phyloP scores from a whole-genome alignment of 768 basidiomycete species.

The Ramaria rubella region DNA sequence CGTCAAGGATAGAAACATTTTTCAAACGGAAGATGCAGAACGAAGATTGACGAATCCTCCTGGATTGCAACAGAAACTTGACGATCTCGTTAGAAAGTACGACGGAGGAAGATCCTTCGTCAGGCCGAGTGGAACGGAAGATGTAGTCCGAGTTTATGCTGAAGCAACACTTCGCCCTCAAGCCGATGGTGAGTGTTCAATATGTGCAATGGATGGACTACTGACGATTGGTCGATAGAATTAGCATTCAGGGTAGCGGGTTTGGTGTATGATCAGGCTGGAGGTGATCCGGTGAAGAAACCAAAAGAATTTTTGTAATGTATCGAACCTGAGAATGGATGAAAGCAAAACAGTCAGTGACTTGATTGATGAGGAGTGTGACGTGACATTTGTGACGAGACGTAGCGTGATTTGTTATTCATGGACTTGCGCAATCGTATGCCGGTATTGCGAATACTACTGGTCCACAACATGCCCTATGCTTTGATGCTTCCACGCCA shows the following conservation, averaged over 20 bases:
- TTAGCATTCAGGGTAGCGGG: constrained; percentile 83
- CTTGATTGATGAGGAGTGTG: too few relatives aligned
- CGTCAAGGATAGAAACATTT: constrained; percentile 72
- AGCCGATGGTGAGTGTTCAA: constrained; percentile 66
- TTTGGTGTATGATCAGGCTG: constrained; percentile 75
- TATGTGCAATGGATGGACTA: not conserved
- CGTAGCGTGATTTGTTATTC: not conserved
- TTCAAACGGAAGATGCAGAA: constrained; percentile 92
- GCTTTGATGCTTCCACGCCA: not conserved
- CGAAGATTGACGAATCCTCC: constrained; percentile 74
- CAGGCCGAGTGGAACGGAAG: constrained; percentile 94
- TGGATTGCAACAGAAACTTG: constrained; percentile 75
- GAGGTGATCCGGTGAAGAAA: constrained; percentile 69
- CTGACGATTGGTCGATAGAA: constrained; percentile 37
- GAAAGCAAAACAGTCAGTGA: too few relatives aligned
- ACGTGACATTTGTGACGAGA: not conserved
- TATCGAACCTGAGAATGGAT: too few relatives aligned
- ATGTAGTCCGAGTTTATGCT: constrained; percentile 95
- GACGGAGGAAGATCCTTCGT: constrained; percentile 90
- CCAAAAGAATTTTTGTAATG: constrained; percentile 63
- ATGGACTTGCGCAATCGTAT: not conserved
- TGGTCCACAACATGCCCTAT: not conserved
- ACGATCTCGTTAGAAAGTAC: constrained; percentile 70
- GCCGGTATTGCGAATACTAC: not conserved
- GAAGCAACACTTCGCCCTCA: constrained; percentile 71